Base-by-base conservation (phyloP, 2,329 filamentous ascomycete species). In the Sporothrix brasiliensis region DNA sequence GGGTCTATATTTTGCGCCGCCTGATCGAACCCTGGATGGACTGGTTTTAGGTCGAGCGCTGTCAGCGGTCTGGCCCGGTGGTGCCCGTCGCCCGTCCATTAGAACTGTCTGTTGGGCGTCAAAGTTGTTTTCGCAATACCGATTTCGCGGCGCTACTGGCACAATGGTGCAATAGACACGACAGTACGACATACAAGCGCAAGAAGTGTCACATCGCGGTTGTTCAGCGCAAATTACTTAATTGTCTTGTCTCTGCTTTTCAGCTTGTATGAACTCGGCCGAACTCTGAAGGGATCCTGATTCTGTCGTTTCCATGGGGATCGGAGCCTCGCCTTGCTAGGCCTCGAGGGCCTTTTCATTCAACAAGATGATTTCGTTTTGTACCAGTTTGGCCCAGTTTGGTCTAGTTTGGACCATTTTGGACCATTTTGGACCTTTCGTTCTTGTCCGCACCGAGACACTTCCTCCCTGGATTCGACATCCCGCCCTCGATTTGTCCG, bases 41-140 rank as follows among this genome's bases (percentile, higher is more conserved):
- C 47, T 34, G 44, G 49, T 14, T 27, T 27, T 60, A 16, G 41
- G 24, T 53, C 50, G 61, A 34, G 61, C n/a, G 47, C 27, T 58
- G 30, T 34, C 14, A 11, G 21, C 67, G 67, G 67, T 69, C 44
- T 69, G 67, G 44, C 54, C 67, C 67, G 67, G 67, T 68, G 67
- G 67, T 50, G 67, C 13, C 67, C 67, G 67, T 61, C 54, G 67
- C 54, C 44, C 47, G 27, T n/a, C 10, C 30, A 34, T 24, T 69
- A 60, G 47, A 61, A 47, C 54, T 63, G 7, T 24, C 24, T 50
- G 53, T 68, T 60, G 67, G 44, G 41, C 34, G 60, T 24, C 61
- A 34, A 30, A 65, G 24, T 19, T 21, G 41, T 5, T 11, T 24
- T 27, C 47, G 49, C 10, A 61, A 21, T 61, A 24, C 19, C 56